Evolutionary conservation across 2,329 filamentous ascomycete genomes (phyloP).

Genomic region (Pyrenochaeta sp.): DNA sequence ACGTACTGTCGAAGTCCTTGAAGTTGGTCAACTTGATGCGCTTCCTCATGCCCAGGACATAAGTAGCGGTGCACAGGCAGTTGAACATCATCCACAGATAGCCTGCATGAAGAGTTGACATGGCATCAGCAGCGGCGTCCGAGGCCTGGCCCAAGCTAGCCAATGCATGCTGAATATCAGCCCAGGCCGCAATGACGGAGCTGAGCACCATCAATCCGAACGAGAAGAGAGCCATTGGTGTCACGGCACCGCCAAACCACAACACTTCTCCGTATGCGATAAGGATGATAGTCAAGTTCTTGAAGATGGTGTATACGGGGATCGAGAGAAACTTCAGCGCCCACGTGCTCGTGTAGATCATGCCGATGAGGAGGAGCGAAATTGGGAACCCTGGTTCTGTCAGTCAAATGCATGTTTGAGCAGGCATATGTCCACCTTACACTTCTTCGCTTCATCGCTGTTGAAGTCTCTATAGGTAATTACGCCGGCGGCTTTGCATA

Average conservation of each 20-base stretch:
- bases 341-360: constrained; percentile 98
- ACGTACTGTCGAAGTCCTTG: constrained; percentile 97
- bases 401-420: constrained; percentile 10
- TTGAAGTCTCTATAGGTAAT: constrained; percentile 89
- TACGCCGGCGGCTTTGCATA: constrained; percentile 79
- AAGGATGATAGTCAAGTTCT: constrained; percentile 98
- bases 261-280: constrained; percentile 98
- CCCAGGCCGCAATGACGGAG: constrained; percentile 94
- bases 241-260: constrained; percentile 96
- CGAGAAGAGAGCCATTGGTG: constrained; percentile 84
- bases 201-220: constrained; percentile 97
- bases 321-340: constrained; percentile 96
- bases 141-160: constrained; percentile 62
- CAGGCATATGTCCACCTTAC: constrained; percentile 60
- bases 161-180: constrained; percentile 88
- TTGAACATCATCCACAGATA: constrained; percentile 99
- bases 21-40: constrained; percentile 99
- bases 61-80: constrained; percentile 91
- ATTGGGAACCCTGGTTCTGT: constrained; percentile 83
- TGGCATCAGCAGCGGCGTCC: constrained; percentile 71
- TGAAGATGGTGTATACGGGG: constrained; percentile 99
- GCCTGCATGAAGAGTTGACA: constrained; percentile 90
- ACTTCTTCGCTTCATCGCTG: constrained; percentile 87
- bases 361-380: constrained; percentile 92
- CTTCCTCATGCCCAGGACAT: constrained; percentile 93